Evolutionary conservation across 352 stramenopile species (phyloP), one percentile per base, ranked within the genome.

Genomic region (Phytophthora constricta): DNA sequence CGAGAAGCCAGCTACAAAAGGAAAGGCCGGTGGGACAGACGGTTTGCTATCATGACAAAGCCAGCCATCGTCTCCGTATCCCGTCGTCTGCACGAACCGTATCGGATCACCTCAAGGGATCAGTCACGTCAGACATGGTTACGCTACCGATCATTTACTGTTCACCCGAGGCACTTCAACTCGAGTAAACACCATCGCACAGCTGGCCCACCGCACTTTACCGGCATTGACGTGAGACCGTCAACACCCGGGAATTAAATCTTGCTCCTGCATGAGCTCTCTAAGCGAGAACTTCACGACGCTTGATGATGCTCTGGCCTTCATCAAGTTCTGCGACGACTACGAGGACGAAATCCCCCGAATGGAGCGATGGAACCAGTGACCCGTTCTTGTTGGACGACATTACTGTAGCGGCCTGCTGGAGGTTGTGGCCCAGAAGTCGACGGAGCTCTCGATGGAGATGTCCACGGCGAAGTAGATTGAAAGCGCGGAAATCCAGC

Each of bases 291-390:
- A 13, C 9, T 42, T 52, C 27, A 26, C 39, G 39, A 68, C 60
- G 43, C 50, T 68, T 3, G 43, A 68, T 34, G 50, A 48, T 4
- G 60, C 60, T 13, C 51, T 62, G n/a, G 50, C 54, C 20, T 57
- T 68, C 51, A 62, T 68, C 41, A 31, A 68, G 13, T 51, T 26
- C 33, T 65, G 47, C 58, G 47, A 45, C 34, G 58, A 42, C 23
- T 26, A 19, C 34, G 25, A 34, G 2, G 45, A 58, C 5, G 28
- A 19, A n/a, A 45, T 26, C 13, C 48, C 8, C 2, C 5, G 14
- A 17, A 19, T 7, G 11, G 11, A n/a, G n/a, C n/a, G 20, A 13
- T 10, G 22, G 1, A 19, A 5, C 45, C 8, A 10, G 47, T 5
- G 31, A 34, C 17, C 23, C 47, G 5, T 16, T 7, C 19, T 13